Conservation (phyloP, 805 yeast genomes). For the Cyberlindnera xylosilytica region DNA sequence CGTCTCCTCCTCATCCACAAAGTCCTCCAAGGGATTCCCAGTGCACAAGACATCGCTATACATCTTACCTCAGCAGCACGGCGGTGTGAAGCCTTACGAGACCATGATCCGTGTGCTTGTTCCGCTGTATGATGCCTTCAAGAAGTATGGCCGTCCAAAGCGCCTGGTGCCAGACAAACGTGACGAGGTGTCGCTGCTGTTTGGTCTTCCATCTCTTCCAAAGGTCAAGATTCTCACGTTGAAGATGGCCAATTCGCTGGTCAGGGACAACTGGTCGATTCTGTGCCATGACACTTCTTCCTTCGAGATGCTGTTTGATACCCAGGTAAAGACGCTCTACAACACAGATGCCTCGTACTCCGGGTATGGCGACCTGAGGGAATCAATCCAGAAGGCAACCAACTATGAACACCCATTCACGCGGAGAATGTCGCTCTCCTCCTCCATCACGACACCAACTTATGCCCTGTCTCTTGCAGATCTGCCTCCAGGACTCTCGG, state of each 20-base stretch:
- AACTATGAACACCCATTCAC: constrained; percentile 13
- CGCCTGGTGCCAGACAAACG: constrained; percentile 56
- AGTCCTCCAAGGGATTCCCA: constrained; percentile 8
- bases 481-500: constrained; percentile 11
- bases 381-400: constrained; percentile 3
- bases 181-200: constrained; percentile 53
- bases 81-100: constrained; percentile 68
- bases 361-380: constrained; percentile 13
- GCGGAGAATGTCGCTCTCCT: constrained; percentile 8
- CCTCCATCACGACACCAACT: constrained; percentile 10
- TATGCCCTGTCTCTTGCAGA: constrained; percentile 11
- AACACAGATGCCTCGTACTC: constrained; percentile 5
- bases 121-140: constrained; percentile 68
- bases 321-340: constrained; percentile 9
- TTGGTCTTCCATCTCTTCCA: constrained; percentile 75
- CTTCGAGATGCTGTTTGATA: constrained; percentile 3
- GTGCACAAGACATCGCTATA: constrained; percentile 33
- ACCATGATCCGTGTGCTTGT: constrained; percentile 68
- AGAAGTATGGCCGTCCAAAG: constrained; percentile 70
- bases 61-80: constrained; percentile 68
- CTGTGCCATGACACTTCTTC: background rate
- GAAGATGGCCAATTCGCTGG: constrained; percentile 6
- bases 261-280: constrained; percentile 20
- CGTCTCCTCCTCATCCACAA: constrained; percentile 11
- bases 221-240: constrained; percentile 50